phyloP scores from a whole-genome alignment of 192 early-diverging fungal genomes.

The Backusella psychrophila region DNA sequence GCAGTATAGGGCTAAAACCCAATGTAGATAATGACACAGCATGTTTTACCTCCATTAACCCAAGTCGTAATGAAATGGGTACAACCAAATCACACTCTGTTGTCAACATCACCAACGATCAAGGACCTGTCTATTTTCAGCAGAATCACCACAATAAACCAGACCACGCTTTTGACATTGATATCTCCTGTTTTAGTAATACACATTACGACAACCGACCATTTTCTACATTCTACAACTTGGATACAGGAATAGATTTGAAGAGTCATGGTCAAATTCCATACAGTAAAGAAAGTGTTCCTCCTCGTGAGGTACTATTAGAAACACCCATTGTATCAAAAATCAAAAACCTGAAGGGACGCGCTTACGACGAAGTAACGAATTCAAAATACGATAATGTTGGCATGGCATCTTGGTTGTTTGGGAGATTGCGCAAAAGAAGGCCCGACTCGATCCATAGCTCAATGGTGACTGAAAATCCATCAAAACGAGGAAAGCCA shows the following conservation, averaged over 20 bases:
- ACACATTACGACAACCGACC: background rate
- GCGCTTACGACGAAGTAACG: background rate
- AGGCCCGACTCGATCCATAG: background rate
- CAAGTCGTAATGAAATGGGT: background rate
- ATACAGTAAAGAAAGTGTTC: background rate
- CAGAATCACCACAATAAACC: background rate
- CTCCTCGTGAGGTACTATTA: background rate
- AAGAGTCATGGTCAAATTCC: background rate
- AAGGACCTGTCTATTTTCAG: background rate
- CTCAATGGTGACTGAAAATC: background rate
- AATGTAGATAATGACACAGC: background rate
- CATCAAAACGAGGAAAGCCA: background rate
- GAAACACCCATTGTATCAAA: background rate
- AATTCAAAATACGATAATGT: background rate
- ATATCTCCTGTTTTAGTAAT: background rate
- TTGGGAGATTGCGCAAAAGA: background rate
- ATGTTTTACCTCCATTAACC: background rate
- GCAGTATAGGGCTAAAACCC: background rate
- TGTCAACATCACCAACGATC: background rate
- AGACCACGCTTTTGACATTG: background rate
- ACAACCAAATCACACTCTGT: background rate
- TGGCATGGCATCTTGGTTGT: background rate
- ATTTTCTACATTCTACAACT: background rate
- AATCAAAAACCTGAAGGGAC: background rate
- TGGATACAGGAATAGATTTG: background rate